These are phyloP conservation scores for Thermoascus crustaceus DNA, from an alignment of 2,329 filamentous ascomycete species.

Conservation along the genomic window DNA sequence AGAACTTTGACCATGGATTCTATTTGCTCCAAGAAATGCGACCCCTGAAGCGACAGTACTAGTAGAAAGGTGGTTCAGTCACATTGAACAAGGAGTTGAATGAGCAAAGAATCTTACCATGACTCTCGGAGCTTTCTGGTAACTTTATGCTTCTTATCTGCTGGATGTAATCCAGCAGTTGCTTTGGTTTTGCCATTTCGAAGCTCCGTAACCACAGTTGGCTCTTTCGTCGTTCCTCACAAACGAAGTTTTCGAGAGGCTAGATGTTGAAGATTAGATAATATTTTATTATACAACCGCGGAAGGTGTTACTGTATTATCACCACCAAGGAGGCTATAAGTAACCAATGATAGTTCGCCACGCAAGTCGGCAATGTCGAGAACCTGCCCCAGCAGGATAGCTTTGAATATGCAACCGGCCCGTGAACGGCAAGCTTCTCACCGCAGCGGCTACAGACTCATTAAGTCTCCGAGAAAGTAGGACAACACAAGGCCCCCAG, in stretches of 20 bases:
- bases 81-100: conserved; percentile 1
- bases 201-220: neutral
- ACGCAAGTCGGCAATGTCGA: too few relatives aligned
- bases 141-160: neutral
- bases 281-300: too few relatives aligned
- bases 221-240: neutral
- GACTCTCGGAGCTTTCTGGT: neutral
- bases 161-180: neutral
- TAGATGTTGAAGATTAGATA: too few relatives aligned
- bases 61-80: neutral
- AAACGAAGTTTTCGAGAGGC: neutral
- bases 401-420: too few relatives aligned
- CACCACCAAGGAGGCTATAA: too few relatives aligned
- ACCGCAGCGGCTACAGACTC: too few relatives aligned
- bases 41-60: neutral
- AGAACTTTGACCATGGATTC: conserved; percentile 2
- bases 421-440: too few relatives aligned
- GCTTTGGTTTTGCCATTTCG: neutral
- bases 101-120: neutral
- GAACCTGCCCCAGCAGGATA: too few relatives aligned
- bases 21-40: neutral
- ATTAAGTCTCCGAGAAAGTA: too few relatives aligned
- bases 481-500: too few relatives aligned
- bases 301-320: too few relatives aligned
- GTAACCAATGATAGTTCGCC: too few relatives aligned